phyloP scores from a whole-genome alignment of 352 stramenopile species.

The Pythium grandisporangium region DNA sequence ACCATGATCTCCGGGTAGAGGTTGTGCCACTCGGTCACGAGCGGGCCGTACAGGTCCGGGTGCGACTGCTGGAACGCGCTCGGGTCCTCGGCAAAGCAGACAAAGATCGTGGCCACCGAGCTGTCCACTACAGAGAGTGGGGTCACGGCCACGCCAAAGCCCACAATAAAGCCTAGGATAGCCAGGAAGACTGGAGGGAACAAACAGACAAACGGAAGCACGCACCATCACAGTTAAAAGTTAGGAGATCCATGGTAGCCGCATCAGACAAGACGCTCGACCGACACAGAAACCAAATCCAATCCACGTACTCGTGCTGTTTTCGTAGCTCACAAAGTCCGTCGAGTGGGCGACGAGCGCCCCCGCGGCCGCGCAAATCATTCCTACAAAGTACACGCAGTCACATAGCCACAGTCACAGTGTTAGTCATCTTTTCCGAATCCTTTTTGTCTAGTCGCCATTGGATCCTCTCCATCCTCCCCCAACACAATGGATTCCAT shows the following conservation, averaged over 20 bases:
- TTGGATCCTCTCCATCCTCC: no score
- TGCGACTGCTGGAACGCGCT: slow-evolving; percentile 72
- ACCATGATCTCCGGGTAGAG: slow-evolving; percentile 85
- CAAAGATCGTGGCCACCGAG: slow-evolving; percentile 94
- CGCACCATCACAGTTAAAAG: neutral
- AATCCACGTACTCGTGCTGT: slow-evolving; percentile 53
- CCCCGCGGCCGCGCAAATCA: slow-evolving; percentile 61
- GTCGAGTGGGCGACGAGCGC: slow-evolving; percentile 39
- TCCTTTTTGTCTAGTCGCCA: no score
- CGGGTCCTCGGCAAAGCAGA: slow-evolving; percentile 93
- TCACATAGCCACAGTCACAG: neutral
- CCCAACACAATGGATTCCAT: no score
- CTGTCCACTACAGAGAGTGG: slow-evolving; percentile 90
- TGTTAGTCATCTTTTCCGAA: neutral
- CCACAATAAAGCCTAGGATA: slow-evolving; percentile 85
- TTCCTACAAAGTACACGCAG: slow-evolving; percentile 20
- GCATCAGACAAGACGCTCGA: no score
- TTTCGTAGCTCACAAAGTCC: slow-evolving; percentile 43
- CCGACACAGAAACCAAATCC: no score
- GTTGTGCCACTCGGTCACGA: slow-evolving; percentile 85
- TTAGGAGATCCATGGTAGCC: no score
- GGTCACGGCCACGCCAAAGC: slow-evolving; percentile 82
- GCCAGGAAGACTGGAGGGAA: slow-evolving; percentile 37
- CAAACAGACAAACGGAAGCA: slow-evolving; percentile 1
- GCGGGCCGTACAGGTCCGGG: slow-evolving; percentile 69